These are phyloP conservation scores for Wickerhamiella allomyrinae DNA, from an alignment of 805 yeast species.

Conservation along the genomic window DNA sequence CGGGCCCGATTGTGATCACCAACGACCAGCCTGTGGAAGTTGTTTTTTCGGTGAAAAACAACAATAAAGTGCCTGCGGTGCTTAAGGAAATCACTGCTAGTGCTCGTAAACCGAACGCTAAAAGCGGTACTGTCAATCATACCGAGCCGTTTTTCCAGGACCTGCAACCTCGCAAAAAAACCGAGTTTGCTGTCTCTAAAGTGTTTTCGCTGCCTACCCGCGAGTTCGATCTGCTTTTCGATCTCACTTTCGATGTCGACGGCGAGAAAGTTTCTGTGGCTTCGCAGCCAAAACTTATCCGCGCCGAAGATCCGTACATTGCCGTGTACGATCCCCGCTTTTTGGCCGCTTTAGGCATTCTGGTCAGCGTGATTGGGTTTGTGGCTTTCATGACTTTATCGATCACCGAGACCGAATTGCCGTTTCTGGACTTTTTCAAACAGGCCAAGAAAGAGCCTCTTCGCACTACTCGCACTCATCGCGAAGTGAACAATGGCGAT, in stretches of 20 bases:
- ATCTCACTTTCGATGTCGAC: slow-evolving; percentile 27
- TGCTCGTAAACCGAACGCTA: slow-evolving; percentile 8
- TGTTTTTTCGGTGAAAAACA: slow-evolving; percentile 14
- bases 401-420: slow-evolving; percentile 13
- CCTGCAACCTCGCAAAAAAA: slow-evolving; percentile 36
- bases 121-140: slow-evolving; percentile 43
- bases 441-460: slow-evolving; percentile 1
- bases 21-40: not conserved
- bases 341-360: slow-evolving; percentile 42
- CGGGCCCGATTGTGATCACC: not conserved
- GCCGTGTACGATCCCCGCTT: slow-evolving; percentile 64
- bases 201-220: slow-evolving; percentile 13
- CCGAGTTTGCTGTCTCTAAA: slow-evolving; percentile 24
- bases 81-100: slow-evolving; percentile 16
- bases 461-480: not conserved
- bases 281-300: slow-evolving; percentile 23
- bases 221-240: slow-evolving; percentile 45
- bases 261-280: slow-evolving; percentile 14
- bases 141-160: slow-evolving; percentile 47
- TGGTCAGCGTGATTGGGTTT: slow-evolving; percentile 36
- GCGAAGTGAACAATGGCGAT: not conserved
- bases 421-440: not conserved
- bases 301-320: slow-evolving; percentile 48
- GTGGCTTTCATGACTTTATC: slow-evolving; percentile 35
- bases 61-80: slow-evolving; percentile 14